Base-by-base conservation (phyloP, 768 basidiomycete genomes). In the Mycena vulgaris region DNA sequence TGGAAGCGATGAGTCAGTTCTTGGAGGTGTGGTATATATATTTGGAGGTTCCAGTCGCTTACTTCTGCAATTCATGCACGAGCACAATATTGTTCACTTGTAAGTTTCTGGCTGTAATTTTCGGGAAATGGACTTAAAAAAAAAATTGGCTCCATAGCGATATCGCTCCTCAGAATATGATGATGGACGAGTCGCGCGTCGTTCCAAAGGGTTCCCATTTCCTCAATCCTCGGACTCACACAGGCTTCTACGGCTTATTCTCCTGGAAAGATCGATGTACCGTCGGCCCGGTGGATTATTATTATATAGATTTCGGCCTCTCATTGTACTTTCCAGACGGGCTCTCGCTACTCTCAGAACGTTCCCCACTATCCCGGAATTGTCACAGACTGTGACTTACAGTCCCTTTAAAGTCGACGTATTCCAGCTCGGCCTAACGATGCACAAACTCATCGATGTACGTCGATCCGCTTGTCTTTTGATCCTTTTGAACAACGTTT, bases 1-100 rank as follows among this genome's bases (percentile, higher is more conserved):
- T 73, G 23, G 72, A 73, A 10, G 69, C 69, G 3, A 69, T 73
- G 53, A 52, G 39, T 9, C 72, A 73, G 45, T 66, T 66, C 55
- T n/a, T 73, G 27, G 62, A 69, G 48, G 68, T 69, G 5, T 7
- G 9, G 27, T 25, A 33, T 14, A 3, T 5, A 1, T 30, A 42
- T 30, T 19, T 0, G 0, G 13, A 3, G 9, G 17, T 11, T 19
- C 21, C 37, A 23, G 3, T 14, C 30, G 21, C 61, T 55, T 2
- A 42, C 7, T 10, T 23, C 27, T 73, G 6, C 51, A 66, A 48
- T 73, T 70, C 37, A 66, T 73, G 64, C 72, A 73, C 27, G 59
- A 73, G 1, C 56, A 59, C 28, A 63, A 63, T n/a, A n/a, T n/a
- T 21, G 57, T 45, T 17, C 68, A 70, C 53, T 52, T 55, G 64